Conservation (phyloP, 345 rosid species). For the Cardamine resedifolia region DNA sequence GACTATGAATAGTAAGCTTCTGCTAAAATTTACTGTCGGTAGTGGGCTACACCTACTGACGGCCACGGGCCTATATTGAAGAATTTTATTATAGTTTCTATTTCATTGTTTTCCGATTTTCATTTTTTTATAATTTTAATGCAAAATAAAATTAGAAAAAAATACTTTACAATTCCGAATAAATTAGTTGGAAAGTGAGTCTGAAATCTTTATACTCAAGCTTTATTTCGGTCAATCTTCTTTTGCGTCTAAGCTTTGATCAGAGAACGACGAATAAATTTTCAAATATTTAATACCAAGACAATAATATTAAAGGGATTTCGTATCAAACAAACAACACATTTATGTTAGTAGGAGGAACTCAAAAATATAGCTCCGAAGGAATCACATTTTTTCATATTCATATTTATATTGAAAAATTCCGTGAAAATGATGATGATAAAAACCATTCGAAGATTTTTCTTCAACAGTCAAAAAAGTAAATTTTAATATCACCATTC, state of each 20-base stretch:
- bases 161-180: background rate
- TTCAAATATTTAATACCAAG: background rate
- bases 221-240: background rate
- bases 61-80: background rate
- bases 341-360: background rate
- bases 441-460: background rate
- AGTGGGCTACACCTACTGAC: conserved; percentile 15
- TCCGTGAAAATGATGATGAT: background rate
- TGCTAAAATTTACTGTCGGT: conserved; percentile 21
- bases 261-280: background rate
- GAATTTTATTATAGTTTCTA: conserved; percentile 3
- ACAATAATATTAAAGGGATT: background rate
- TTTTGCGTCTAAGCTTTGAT: conserved; percentile 9
- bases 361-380: background rate
- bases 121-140: background rate
- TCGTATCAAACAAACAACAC: background rate
- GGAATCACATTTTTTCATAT: background rate
- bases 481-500: background rate
- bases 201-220: background rate
- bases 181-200: conserved; percentile 21
- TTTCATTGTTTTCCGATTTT: background rate
- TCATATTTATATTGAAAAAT: background rate
- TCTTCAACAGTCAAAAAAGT: background rate
- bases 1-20: background rate
- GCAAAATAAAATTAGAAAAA: too few species aligned